Conservation (phyloP, 2,329 filamentous ascomycete species). For the Talaromyces amestolkiae region DNA sequence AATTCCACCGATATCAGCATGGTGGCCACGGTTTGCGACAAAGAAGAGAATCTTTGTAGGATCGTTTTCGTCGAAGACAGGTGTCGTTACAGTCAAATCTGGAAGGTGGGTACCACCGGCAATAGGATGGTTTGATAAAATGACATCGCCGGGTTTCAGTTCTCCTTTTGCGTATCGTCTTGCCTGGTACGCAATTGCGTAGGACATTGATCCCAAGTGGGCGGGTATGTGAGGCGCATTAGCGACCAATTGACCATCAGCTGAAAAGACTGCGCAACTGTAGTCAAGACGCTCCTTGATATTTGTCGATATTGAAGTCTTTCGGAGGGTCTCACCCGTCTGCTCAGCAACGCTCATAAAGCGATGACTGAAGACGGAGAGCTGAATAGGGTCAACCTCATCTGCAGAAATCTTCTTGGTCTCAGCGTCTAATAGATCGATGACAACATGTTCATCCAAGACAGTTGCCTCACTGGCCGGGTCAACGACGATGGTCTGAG, state of each 20-base stretch:
- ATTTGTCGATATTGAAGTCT: conserved; percentile 60
- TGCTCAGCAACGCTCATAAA: conserved; percentile 62
- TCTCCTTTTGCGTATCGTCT: conserved; percentile 72
- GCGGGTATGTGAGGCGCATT: conserved; percentile 74
- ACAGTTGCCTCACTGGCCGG: conserved; percentile 73
- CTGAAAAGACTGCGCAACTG: conserved; percentile 77
- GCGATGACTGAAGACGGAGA: conserved; percentile 56
- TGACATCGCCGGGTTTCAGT: conserved; percentile 73
- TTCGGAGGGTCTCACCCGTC: conserved; percentile 57
- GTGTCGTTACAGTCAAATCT: conserved; percentile 78
- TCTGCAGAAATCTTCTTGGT: conserved; percentile 32
- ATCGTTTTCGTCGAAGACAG: conserved; percentile 62
- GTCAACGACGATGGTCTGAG: conserved; percentile 85
- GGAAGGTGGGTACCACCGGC: conserved; percentile 81
- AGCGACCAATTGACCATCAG: conserved; percentile 67
- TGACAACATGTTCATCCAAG: conserved; percentile 82
- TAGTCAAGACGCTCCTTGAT: conserved; percentile 86
- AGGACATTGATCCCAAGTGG: conserved; percentile 82
- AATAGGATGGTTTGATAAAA: conserved; percentile 81
- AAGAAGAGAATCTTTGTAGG: conserved; percentile 77
- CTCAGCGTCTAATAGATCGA: conserved; percentile 67
- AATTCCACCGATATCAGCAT: conserved; percentile 82
- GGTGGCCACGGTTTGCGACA: conserved; percentile 75
- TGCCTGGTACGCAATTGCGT: conserved; percentile 73
- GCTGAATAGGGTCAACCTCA: conserved; percentile 51